Evolutionary conservation across 768 basidiomycete species (phyloP).

Genomic region (Pulveroboletus sp.): DNA sequence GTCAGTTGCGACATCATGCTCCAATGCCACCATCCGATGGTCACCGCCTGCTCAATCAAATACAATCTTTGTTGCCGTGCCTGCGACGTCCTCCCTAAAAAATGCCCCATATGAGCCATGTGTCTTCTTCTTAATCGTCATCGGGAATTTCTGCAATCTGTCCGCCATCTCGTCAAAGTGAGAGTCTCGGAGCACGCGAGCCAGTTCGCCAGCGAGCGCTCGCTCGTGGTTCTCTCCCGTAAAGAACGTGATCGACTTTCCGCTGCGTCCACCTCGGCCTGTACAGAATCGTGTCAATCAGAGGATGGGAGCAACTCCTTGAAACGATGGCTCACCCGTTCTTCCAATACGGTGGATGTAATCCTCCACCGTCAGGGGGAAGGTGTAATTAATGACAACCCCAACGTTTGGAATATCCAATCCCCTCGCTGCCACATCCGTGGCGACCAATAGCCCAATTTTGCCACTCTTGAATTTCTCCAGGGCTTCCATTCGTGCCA

Average conservation of each 20-base stretch:
- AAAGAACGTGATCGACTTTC: slow-evolving; percentile 95
- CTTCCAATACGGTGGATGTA: slow-evolving; percentile 88
- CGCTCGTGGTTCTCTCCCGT: slow-evolving; percentile 87
- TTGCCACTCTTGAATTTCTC: slow-evolving; percentile 82
- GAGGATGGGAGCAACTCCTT: not conserved
- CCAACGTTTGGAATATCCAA: slow-evolving; percentile 96
- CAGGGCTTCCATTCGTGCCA: slow-evolving; percentile 76
- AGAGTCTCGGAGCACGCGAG: slow-evolving; percentile 83
- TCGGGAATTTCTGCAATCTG: slow-evolving; percentile 77
- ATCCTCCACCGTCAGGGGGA: slow-evolving; percentile 93
- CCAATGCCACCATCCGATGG: not conserved
- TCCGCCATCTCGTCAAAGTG: slow-evolving; percentile 68
- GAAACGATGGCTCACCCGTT: slow-evolving; percentile 51
- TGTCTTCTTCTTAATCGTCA: slow-evolving; percentile 95
- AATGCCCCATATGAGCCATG: slow-evolving; percentile 89
- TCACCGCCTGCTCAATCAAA: slow-evolving; percentile 41
- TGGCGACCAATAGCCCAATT: slow-evolving; percentile 84
- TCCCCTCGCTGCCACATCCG: slow-evolving; percentile 95
- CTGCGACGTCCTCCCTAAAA: slow-evolving; percentile 58
- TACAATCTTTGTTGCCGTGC: slow-evolving; percentile 72
- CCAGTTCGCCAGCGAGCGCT: slow-evolving; percentile 87
- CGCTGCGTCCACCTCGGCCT: slow-evolving; percentile 86
- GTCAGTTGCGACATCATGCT: no score
- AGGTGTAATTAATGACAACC: slow-evolving; percentile 95
- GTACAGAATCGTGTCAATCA: slow-evolving; percentile 10